Base-by-base conservation (phyloP, 192 early-diverging fungal species). In the Chytriomyces confervae region DNA sequence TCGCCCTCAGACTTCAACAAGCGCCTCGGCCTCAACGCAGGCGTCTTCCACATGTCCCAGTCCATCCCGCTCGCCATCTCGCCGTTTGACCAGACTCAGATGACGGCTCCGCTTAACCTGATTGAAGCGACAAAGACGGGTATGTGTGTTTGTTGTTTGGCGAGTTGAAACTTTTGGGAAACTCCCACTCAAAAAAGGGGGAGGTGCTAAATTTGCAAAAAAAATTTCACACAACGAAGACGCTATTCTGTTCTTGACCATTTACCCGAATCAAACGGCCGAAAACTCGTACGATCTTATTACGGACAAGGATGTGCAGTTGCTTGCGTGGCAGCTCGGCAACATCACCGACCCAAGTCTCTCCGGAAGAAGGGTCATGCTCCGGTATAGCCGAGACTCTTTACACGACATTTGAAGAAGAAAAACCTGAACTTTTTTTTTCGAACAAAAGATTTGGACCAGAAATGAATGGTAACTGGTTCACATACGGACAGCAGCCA, bases 391-490 rank as follows among this genome's bases (percentile, higher is more conserved):
- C n/a, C 36, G 2, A 61, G 57, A 61, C 57, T 61, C 57, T 61
- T n/a, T 3, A n/a, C 16, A 1, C 57, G 57, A 23, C 23, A 61
- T 23, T 2, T 23, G 16, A 61, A 36, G n/a, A n/a, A n/a, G 36
- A n/a, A n/a, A 36, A 36, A 36, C 0, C 36, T 36, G 36, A 36
- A 0, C 2, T 36, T 4, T 36, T 2, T 36, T 36, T 36, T 36
- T 36, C 36, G 4, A 36, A 36, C 36, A 36, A 61, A 1, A 61
- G 57, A 18, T 79, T 86, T 36, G 79, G 61, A 10, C 81, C 85
- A 16, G 85, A 86, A 74, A 85, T 86, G 83, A 86, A 86, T 75
- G 85, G 85, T 10, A 71, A 29, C 60, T 80, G 79, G 78, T 79
- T 80, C 43, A 16, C 23, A 0, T 72, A 51, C 6, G 75, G 69